Percentiles rank a stretch among this genome's conserved stretches.
phyloP scores from a whole-genome alignment of 805 yeast genomes.

The Priceomyces carsonii region DNA sequence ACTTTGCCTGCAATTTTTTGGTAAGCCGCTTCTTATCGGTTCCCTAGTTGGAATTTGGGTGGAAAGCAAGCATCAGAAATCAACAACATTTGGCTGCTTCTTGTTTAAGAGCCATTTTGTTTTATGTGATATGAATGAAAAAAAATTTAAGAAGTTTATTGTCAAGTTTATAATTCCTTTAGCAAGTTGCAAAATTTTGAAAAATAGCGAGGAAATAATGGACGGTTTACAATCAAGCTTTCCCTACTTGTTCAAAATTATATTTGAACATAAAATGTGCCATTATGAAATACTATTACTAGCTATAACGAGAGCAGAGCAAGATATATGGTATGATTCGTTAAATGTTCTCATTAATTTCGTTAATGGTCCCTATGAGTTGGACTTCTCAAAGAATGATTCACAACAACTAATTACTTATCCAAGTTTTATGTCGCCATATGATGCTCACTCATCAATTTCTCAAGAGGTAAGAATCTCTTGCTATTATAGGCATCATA shows the following conservation, averaged over 20 bases:
- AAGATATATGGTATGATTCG: conserved; percentile 40
- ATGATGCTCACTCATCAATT: conserved; percentile 12
- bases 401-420: conserved; percentile 8
- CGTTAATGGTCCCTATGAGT: conserved; percentile 27
- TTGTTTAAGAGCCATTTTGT: conserved; percentile 55
- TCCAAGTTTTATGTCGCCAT: conserved; percentile 20
- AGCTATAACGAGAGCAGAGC: conserved; percentile 33
- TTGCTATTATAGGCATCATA: conserved; percentile 16
- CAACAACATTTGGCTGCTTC: conserved; percentile 31
- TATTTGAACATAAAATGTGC: conserved; percentile 44
- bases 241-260: conserved; percentile 39
- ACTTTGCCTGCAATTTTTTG: conserved; percentile 44
- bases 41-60: conserved; percentile 43
- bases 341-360: conserved; percentile 19
- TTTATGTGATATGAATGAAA: conserved; percentile 20
- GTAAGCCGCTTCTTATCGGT: conserved; percentile 46
- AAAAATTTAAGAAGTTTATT: conserved; percentile 22
- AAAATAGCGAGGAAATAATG: conserved; percentile 19
- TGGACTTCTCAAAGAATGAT: conserved; percentile 15
- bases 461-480: conserved; percentile 3
- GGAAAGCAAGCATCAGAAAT: conserved; percentile 15
- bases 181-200: conserved; percentile 26
- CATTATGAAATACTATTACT: conserved; percentile 48
- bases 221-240: conserved; percentile 33
- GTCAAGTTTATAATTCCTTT: conserved; percentile 53